phyloP scores from a whole-genome alignment of 1,284 basidiomycete species.

The Malassezia obtusa region DNA sequence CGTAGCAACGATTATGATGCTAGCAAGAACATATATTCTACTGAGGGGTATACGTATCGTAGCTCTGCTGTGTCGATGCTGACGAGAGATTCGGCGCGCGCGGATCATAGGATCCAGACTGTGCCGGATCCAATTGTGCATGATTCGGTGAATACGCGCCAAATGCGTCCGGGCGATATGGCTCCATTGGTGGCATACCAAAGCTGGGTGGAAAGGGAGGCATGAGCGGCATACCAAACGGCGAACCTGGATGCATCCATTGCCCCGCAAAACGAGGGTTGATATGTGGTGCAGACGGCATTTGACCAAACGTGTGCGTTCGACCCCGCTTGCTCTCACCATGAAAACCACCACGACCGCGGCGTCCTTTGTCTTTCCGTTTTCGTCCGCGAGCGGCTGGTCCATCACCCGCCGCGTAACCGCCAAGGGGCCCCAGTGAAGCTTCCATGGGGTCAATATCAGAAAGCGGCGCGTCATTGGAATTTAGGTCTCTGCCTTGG shows the following conservation, averaged over 20 bases:
- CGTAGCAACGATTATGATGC: not conserved
- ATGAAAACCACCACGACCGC: not conserved
- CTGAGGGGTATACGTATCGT: not conserved
- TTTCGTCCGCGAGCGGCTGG: not conserved
- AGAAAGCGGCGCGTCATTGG: not conserved
- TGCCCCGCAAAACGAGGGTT: slow-evolving; percentile 14
- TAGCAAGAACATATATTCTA: not conserved
- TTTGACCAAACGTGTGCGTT: not conserved
- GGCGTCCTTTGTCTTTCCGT: not conserved
- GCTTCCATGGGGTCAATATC: slow-evolving; percentile 8
- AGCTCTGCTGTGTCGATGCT: not conserved
- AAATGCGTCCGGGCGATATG: no score
- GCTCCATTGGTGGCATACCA: not conserved
- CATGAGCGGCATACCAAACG: not conserved
- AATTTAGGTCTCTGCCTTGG: not conserved
- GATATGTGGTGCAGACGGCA: slow-evolving; percentile 5
- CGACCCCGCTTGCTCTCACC: not conserved
- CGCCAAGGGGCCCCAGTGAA: slow-evolving; percentile 11
- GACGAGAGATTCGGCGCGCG: not conserved
- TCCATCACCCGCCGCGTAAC: not conserved
- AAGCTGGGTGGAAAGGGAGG: not conserved
- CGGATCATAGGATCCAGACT: not conserved
- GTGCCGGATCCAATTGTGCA: not conserved
- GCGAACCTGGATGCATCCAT: slow-evolving; percentile 2
- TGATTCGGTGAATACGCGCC: not conserved